These are phyloP conservation scores for Cornus controversa DNA, from an alignment of 148 eudicot species.

Conservation along the genomic window DNA sequence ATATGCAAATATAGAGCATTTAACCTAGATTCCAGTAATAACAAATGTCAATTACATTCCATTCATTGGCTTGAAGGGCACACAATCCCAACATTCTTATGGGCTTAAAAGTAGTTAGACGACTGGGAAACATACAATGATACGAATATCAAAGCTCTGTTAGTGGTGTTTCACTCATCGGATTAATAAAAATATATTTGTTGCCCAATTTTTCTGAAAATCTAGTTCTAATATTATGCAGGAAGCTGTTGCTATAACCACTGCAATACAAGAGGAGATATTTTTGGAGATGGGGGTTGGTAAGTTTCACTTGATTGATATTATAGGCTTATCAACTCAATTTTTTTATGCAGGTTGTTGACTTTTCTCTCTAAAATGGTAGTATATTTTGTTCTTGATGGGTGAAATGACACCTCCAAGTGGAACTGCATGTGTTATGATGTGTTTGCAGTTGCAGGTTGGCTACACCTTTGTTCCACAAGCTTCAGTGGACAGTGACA, in stretches of 20 bases:
- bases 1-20: no score
- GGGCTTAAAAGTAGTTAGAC: background rate
- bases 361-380: background rate
- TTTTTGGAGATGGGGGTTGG: constrained; percentile 91
- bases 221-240: constrained; percentile 21
- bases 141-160: no score
- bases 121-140: background rate
- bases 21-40: no score
- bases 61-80: no score
- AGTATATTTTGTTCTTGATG: background rate
- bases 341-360: background rate
- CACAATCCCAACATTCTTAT: no score
- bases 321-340: background rate
- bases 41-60: no score
- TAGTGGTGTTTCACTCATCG: no score
- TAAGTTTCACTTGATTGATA: constrained; percentile 27
- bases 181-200: no score
- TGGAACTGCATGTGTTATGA: background rate
- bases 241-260: constrained; percentile 96
- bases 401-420: background rate
- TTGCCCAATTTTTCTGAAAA: background rate
- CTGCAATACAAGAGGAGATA: constrained; percentile 86
- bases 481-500: background rate
- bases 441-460: background rate
- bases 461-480: background rate